These are phyloP conservation scores for Russula emetica DNA, from an alignment of 768 basidiomycete genomes.

Conservation along the genomic window DNA sequence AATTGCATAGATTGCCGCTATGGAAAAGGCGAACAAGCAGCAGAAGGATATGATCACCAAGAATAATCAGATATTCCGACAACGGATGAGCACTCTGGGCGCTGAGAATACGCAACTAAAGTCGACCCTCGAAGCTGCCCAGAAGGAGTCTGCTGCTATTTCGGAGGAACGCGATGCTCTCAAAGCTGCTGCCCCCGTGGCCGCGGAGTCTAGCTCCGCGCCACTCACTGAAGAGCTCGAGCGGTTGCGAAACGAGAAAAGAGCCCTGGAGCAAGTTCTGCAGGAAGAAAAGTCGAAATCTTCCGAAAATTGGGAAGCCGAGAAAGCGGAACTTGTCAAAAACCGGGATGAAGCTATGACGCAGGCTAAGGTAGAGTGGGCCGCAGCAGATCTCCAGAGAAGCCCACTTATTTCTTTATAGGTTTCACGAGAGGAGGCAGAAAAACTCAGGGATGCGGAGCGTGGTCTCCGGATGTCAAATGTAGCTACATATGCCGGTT, in stretches of 20 bases:
- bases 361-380: constrained; percentile 49
- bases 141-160: constrained; percentile 29
- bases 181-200: constrained; percentile 36
- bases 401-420: constrained; percentile 5
- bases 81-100: constrained; percentile 22
- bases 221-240: constrained; percentile 31
- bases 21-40: constrained; percentile 23
- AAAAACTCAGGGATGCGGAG: constrained; percentile 29
- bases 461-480: constrained; percentile 29
- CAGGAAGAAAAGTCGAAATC: constrained; percentile 36
- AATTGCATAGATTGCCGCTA: constrained; percentile 22
- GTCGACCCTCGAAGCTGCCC: constrained; percentile 26
- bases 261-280: constrained; percentile 39
- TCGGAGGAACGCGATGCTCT: constrained; percentile 32
- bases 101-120: constrained; percentile 24
- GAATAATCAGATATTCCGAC: constrained; percentile 26
- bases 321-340: constrained; percentile 55
- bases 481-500: constrained; percentile 19
- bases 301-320: constrained; percentile 49
- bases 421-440: constrained; percentile 30
- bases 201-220: constrained; percentile 4
- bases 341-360: constrained; percentile 57
- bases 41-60: constrained; percentile 22
- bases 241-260: constrained; percentile 37
- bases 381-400: not conserved